Base-by-base conservation (phyloP, 2,329 filamentous ascomycete species). In the Aspergillus persii region DNA sequence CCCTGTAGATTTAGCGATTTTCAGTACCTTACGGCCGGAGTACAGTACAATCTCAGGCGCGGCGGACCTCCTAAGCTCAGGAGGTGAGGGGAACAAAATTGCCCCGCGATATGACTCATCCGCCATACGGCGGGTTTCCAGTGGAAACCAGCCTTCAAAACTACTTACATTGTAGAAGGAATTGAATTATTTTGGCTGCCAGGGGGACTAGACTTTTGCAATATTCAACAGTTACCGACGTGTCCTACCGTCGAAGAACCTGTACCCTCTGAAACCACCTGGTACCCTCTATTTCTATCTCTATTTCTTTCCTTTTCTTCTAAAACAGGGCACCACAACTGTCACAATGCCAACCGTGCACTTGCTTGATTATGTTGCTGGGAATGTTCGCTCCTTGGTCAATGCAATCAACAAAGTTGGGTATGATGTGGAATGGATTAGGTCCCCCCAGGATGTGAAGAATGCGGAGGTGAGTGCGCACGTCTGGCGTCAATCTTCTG, bases 371-470 rank as follows among this genome's bases (percentile, higher is more conserved):
- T 98, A 97, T 75, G 94, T 97, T 66, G 94, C 95, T 62, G 95
- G 95, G 72, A 99, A 99, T 77, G 88, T 99, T 68, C 89, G 94
- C 65, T 97, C 93, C 64, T 85, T 99, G 69, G 94, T 93, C 73
- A 99, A 99, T 81, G 95, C 94, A 69, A 96, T 99, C 71, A 94
- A 99, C 77, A 96, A 95, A 77, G 85, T 94, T 60, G 95, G 95
- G 62, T 98, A 94, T 75, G 85, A 90, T 49, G 91, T 99, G 50
- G 90, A 95, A 80, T 98, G 94, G 95, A 84, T 99, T 66, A 89
- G 84, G 69, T 87, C 87, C 36, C 95, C 95, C 4, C 87, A 90
- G 68, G 92, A 98, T 76, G 86, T 99, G 56, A 80, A 86, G 62
- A 87, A 88, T 68, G 95, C 94, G 66, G 91, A 96, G 79, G 93